These are phyloP conservation scores for Casuarina cunninghamiana DNA, from an alignment of 306 rosid species.

Conservation along the genomic window DNA sequence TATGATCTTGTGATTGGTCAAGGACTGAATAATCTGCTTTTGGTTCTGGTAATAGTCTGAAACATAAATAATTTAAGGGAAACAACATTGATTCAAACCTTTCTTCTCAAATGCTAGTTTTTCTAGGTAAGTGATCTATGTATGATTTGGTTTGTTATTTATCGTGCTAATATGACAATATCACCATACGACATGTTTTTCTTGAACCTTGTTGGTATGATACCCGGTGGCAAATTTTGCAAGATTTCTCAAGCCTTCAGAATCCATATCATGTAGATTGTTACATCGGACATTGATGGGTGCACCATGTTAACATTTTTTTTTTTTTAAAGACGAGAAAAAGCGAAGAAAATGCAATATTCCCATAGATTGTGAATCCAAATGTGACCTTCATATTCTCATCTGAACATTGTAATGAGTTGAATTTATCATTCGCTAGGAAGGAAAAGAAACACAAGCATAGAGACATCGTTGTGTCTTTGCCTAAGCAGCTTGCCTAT, in stretches of 20 bases:
- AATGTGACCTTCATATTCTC: no score
- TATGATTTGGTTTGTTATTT: neutral
- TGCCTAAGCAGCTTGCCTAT: neutral
- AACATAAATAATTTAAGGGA: neutral
- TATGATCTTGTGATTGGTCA: no score
- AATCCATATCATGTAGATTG: neutral
- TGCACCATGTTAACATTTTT: neutral
- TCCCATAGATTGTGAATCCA: no score
- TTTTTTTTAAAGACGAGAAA: neutral
- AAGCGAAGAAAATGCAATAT: neutral
- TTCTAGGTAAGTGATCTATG: neutral
- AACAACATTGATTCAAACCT: neutral
- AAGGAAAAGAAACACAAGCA: neutral
- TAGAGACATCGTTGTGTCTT: neutral
- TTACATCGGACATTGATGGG: neutral
- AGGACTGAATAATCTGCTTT: no score
- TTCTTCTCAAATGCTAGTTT: neutral
- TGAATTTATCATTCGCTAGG: neutral
- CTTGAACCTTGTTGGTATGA: neutral
- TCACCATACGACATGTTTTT: neutral
- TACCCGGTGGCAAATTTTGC: neutral
- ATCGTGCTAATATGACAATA: neutral
- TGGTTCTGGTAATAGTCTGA: neutral
- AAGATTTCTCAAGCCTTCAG: neutral
- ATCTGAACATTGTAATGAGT: neutral